A percentile compares a stretch with the other conserved stretches of the same genome.
These are phyloP conservation scores for Phytophthora quininea DNA, from an alignment of 352 stramenopile species.

Conservation along the genomic window DNA sequence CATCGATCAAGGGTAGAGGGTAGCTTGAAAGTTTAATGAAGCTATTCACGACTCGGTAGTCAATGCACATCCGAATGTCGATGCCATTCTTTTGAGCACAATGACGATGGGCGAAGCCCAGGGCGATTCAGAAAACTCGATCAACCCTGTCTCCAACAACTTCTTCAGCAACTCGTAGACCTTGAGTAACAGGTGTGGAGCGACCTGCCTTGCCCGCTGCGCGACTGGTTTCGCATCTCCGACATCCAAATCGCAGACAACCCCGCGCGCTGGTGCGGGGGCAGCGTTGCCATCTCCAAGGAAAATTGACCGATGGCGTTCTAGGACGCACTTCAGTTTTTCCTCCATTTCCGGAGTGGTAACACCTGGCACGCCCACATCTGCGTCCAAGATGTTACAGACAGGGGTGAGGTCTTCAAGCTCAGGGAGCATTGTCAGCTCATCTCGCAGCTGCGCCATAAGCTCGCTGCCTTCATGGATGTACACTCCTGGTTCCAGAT, in stretches of 20 bases:
- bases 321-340: too few species aligned
- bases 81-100: not conserved
- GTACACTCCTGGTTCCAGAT: conserved; percentile 1
- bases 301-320: too few species aligned
- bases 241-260: too few species aligned
- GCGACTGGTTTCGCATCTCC: too few species aligned
- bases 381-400: not conserved
- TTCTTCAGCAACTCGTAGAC: conserved; percentile 2
- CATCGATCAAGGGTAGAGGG: conserved; percentile 6
- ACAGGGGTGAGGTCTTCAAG: not conserved
- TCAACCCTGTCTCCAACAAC: not conserved
- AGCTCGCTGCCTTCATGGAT: conserved; percentile 3
- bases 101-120: too few species aligned
- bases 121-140: too few species aligned
- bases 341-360: too few species aligned
- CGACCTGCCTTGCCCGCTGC: not conserved
- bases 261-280: too few species aligned
- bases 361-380: not conserved
- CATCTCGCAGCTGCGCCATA: not conserved
- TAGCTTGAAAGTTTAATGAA: conserved; percentile 10
- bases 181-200: not conserved
- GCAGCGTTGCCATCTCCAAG: too few species aligned
- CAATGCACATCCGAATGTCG: conserved; percentile 9
- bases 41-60: conserved; percentile 7
- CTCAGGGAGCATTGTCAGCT: not conserved